phyloP scores from a whole-genome alignment of 257 asterid genomes.

The Plantago ovata region DNA sequence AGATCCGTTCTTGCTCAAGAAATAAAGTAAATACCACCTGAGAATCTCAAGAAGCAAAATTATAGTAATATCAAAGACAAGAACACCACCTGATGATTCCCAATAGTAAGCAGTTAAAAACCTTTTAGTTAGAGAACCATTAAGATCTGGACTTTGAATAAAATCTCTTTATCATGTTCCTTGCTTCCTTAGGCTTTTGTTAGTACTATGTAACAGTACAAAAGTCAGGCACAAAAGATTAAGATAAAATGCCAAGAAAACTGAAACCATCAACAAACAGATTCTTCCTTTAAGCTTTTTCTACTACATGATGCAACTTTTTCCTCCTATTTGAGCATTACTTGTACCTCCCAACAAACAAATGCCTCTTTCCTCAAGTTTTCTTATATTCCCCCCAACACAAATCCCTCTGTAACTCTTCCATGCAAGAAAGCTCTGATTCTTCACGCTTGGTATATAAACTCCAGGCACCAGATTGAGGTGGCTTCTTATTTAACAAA shows the following conservation, averaged over 20 bases:
- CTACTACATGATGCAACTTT: constrained; percentile 21
- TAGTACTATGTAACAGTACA: constrained; percentile 42
- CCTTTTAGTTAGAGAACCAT: constrained; percentile 23
- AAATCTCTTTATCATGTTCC: constrained; percentile 27
- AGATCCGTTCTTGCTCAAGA: no score
- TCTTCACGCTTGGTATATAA: constrained; percentile 55
- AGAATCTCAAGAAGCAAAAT: constrained; percentile 20
- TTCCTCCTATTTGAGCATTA: constrained; percentile 47
- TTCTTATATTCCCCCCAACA: constrained; percentile 80
- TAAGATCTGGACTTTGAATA: constrained; percentile 26
- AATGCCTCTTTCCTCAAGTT: constrained; percentile 62
- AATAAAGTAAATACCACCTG: constrained; percentile 6
- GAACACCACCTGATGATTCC: constrained; percentile 13
- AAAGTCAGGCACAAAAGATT: constrained; percentile 30
- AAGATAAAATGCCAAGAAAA: constrained; percentile 12
- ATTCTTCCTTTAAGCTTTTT: constrained; percentile 29
- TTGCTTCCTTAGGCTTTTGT: constrained; percentile 25
- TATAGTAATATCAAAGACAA: neutral
- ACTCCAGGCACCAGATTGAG: constrained; percentile 19
- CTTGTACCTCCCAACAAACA: constrained; percentile 52
- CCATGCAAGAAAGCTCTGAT: constrained; percentile 85
- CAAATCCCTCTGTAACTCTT: constrained; percentile 42
- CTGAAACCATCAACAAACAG: constrained; percentile 21
- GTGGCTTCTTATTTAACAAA: constrained; percentile 37
- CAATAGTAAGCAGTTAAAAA: constrained; percentile 27